A percentile compares a stretch with the other conserved stretches of the same genome.
phyloP scores from a whole-genome alignment of 2,329 filamentous ascomycete species.

The Fusarium heterosporum region DNA sequence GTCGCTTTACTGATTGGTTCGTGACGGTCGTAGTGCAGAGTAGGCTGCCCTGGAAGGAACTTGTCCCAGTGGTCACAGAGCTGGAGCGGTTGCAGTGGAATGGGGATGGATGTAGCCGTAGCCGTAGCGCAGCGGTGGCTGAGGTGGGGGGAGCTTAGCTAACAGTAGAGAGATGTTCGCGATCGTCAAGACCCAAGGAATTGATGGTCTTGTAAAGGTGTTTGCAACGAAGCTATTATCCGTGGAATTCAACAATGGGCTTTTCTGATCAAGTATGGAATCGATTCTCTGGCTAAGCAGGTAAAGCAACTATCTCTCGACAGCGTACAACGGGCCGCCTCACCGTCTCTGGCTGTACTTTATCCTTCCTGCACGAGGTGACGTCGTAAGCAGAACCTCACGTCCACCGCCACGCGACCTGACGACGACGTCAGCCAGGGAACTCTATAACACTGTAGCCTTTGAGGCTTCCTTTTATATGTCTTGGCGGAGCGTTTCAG shows the following conservation, averaged over 20 bases:
- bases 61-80: constrained; percentile 34
- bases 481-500: constrained; percentile 30
- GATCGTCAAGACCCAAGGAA: constrained; percentile 15
- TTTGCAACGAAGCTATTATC: not conserved
- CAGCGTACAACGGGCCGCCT: constrained; percentile 20
- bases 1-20: constrained; percentile 54
- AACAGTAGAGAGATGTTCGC: constrained; percentile 16
- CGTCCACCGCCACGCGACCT: constrained; percentile 38
- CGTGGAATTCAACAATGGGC: not conserved
- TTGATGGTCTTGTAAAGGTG: constrained; percentile 1
- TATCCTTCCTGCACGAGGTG: constrained; percentile 35
- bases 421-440: constrained; percentile 42
- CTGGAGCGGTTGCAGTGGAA: constrained; percentile 32
- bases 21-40: constrained; percentile 49
- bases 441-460: constrained; percentile 45
- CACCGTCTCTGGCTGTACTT: constrained; percentile 28
- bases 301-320: not conserved
- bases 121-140: constrained; percentile 37
- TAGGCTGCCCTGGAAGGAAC: constrained; percentile 33
- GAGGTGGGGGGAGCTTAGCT: constrained; percentile 32
- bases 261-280: not conserved
- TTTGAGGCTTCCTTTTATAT: constrained; percentile 43
- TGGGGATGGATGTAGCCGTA: constrained; percentile 17
- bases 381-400: constrained; percentile 45
- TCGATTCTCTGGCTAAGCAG: not conserved